Base-by-base conservation (phyloP, 75 land plant species). In the Cupressus sempervirens region DNA sequence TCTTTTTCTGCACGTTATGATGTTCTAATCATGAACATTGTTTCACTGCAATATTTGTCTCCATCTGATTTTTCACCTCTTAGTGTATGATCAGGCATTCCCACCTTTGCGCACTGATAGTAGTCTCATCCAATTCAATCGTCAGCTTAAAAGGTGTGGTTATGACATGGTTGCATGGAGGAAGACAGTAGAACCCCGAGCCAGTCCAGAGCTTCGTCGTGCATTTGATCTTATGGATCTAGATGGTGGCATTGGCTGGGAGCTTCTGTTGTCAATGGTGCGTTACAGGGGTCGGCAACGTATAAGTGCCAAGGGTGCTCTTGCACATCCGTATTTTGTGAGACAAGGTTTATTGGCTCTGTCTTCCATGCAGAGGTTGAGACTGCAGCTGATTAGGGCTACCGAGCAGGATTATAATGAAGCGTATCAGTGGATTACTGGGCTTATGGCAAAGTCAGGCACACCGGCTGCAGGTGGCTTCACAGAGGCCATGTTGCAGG, bases 161-260 rank as follows among this genome's bases (percentile, higher is more conserved):
- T 96, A 96, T 83, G 96, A 98, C 86, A 76, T 98, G 88, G 88
- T 77, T 80, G 87, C 90, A 62, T 98, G 99, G 99, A 93, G 99
- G 73, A 86, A 89, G 38, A 83, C 82, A 26, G 93, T 96, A 14
- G 95, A 94, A 85, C 88, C 96, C 34, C 95, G 96, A 65, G 93
- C 94, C 29, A 88, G 91, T 88, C 89, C 91, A 73, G 99, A 98
- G 11, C 90, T 96, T n/a, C 87, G 93, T 30, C 94, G 86, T 84
- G 99, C 98, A 11, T 98, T 96, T 84, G 91, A 94, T 73, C 82
- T 98, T 54, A 76, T 98, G 83, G 98, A 98, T 88, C 70, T 98
- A 83, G 98, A 98, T 88, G 96, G 92, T 0, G 98, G 96, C 1
- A 92, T 89, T 79, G 99, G 98, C 4, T 98, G 99, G 99, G 99